These are phyloP conservation scores for Gelatoporia subvermispora DNA, from an alignment of 768 basidiomycete genomes.

Conservation along the genomic window DNA sequence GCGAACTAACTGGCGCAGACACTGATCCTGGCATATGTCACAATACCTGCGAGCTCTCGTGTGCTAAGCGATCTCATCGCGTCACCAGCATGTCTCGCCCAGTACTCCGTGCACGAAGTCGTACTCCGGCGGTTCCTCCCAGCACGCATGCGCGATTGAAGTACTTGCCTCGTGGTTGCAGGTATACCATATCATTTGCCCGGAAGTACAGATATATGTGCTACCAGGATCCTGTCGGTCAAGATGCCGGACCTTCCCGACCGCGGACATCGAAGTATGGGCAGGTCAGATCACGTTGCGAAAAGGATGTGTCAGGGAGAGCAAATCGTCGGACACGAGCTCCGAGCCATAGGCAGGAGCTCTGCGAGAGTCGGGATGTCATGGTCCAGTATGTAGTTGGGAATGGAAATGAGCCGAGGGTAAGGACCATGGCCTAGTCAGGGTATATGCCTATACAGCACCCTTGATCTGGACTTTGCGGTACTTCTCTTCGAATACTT, in stretches of 20 bases:
- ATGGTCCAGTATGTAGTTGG: conserved; percentile 1
- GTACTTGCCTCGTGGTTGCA: neutral
- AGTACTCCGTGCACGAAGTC: conserved; percentile 84
- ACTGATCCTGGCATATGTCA: conserved; percentile 84
- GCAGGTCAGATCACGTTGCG: too few relatives aligned
- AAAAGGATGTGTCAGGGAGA: neutral
- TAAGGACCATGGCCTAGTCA: neutral
- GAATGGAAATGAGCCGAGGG: conserved; percentile 1
- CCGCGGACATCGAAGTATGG: too few relatives aligned
- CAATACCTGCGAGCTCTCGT: conserved; percentile 74
- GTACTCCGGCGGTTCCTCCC: conserved; percentile 83
- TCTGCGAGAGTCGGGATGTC: conserved; percentile 6
- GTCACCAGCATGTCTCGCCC: conserved; percentile 69
- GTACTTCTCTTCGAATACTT: conserved; percentile 75
- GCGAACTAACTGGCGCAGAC: too few relatives aligned
- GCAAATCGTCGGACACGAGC: neutral
- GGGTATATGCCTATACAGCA: conserved; percentile 53
- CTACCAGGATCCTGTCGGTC: too few relatives aligned
- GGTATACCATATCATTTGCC: too few relatives aligned
- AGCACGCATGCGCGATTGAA: conserved; percentile 87
- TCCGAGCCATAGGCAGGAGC: neutral
- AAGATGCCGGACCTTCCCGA: too few relatives aligned
- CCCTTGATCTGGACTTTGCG: conserved; percentile 88
- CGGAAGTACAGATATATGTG: too few relatives aligned
- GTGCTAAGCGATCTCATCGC: conserved; percentile 46